These are phyloP conservation scores for Cinnamomum chago DNA, from an alignment of 164 flowering plant genomes.

Conservation along the genomic window DNA sequence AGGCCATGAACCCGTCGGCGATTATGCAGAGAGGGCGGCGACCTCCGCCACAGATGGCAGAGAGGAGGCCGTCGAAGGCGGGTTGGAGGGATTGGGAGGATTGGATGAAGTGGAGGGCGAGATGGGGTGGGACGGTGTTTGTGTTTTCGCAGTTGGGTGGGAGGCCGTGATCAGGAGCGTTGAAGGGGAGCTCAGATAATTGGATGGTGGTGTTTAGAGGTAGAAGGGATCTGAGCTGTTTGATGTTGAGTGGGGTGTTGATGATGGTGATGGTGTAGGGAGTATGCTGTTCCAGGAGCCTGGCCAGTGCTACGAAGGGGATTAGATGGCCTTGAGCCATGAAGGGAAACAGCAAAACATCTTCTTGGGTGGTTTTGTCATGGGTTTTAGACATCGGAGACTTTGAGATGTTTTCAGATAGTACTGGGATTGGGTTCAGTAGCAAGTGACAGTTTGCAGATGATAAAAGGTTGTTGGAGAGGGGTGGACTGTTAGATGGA, in stretches of 20 bases:
- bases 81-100: conserved; percentile 11
- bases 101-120: background rate
- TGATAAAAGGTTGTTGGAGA: too few relatives aligned
- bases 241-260: conserved; percentile 12
- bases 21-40: conserved; percentile 11
- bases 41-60: background rate
- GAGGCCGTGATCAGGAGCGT: conserved; percentile 10
- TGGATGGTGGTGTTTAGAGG: background rate
- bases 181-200: conserved; percentile 13
- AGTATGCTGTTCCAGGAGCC: background rate
- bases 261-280: conserved; percentile 9
- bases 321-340: conserved; percentile 17
- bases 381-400: too few relatives aligned
- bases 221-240: background rate
- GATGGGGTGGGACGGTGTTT: conserved; percentile 6
- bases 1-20: conserved; percentile 14
- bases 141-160: conserved; percentile 17
- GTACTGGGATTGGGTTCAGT: too few relatives aligned
- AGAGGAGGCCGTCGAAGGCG: conserved; percentile 5
- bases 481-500: too few relatives aligned
- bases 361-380: background rate
- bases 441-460: too few relatives aligned
- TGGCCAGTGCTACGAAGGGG: conserved; percentile 13
- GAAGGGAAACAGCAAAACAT: conserved; percentile 16
- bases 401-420: too few relatives aligned